A percentile compares a stretch with the other conserved stretches of the same genome.
Conservation (phyloP, 2,329 filamentous ascomycete species). For the Sodiomyces alkalinus region DNA sequence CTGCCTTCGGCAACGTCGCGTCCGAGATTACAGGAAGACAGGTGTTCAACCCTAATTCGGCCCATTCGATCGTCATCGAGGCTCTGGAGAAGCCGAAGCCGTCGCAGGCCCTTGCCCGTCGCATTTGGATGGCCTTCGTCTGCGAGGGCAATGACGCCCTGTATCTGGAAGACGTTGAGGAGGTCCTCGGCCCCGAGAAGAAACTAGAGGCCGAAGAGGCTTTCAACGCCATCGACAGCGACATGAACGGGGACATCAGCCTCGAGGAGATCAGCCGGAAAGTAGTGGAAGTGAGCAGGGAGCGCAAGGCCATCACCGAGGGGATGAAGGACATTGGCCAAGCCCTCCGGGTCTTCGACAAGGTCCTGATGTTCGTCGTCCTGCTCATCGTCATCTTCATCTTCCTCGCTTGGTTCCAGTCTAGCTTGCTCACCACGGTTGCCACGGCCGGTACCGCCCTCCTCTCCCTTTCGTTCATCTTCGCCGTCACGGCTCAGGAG, state of each 20-base stretch:
- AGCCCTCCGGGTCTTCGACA: conserved; percentile 81
- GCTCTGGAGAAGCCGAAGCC: conserved; percentile 73
- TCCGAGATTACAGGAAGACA: conserved; percentile 92
- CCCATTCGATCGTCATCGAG: conserved; percentile 78
- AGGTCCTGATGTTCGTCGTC: conserved; percentile 68
- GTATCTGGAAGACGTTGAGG: conserved; percentile 64
- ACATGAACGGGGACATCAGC: conserved; percentile 86
- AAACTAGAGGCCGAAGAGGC: conserved; percentile 72
- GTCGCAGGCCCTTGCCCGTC: conserved; percentile 81
- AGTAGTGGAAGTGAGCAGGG: conserved; percentile 67
- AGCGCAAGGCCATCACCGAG: conserved; percentile 74
- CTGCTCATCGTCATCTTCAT: conserved; percentile 70
- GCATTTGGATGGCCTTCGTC: conserved; percentile 97
- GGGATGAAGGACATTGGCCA: conserved; percentile 98
- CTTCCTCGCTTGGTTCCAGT: conserved; percentile 29
- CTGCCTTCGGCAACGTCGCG: conserved; percentile 82
- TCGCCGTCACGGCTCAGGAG: conserved; percentile 82
- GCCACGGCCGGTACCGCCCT: conserved; percentile 84
- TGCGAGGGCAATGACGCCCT: conserved; percentile 74
- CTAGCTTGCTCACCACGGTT: conserved; percentile 37
- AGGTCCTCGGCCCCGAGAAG: conserved; percentile 68
- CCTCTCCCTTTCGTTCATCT: conserved; percentile 92
- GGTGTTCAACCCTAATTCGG: conserved; percentile 82
- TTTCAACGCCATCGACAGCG: conserved; percentile 66
- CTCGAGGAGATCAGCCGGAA: conserved; percentile 91